These are phyloP conservation scores for Podila minutissima DNA, from an alignment of 192 early-diverging fungal species.

Conservation along the genomic window DNA sequence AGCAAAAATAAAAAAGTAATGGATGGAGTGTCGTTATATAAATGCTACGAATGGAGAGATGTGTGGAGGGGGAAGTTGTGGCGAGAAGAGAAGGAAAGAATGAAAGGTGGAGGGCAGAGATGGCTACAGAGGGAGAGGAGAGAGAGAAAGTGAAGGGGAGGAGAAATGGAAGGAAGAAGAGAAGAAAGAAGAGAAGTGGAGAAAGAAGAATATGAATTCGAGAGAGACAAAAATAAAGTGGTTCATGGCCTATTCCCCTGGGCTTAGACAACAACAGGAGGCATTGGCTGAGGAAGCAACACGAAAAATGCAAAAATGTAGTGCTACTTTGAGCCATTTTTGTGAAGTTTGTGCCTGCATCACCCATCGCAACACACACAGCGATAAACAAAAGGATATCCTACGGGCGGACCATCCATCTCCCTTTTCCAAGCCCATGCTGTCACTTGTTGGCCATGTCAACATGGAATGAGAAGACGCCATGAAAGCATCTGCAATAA, in stretches of 20 bases:
- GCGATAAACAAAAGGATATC: no score
- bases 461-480: no score
- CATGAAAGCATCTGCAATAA: no score
- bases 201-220: slow-evolving; percentile 16
- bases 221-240: neutral
- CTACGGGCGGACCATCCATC: no score
- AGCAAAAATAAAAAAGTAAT: neutral
- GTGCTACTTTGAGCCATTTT: no score
- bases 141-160: neutral
- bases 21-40: neutral
- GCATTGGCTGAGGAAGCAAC: neutral
- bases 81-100: neutral
- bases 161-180: neutral
- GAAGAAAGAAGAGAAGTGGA: slow-evolving; percentile 5
- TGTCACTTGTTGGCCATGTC: no score
- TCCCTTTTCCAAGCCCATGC: no score
- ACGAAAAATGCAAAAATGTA: neutral
- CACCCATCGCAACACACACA: no score
- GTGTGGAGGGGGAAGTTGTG: neutral
- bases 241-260: no score
- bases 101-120: neutral
- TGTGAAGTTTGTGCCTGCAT: no score
- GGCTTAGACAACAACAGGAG: neutral
- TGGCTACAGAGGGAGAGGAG: no score
- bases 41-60: neutral